Evolutionary conservation across 176 grass and related monocot genomes (phyloP).

Genomic region (Elymus sibiricus): DNA sequence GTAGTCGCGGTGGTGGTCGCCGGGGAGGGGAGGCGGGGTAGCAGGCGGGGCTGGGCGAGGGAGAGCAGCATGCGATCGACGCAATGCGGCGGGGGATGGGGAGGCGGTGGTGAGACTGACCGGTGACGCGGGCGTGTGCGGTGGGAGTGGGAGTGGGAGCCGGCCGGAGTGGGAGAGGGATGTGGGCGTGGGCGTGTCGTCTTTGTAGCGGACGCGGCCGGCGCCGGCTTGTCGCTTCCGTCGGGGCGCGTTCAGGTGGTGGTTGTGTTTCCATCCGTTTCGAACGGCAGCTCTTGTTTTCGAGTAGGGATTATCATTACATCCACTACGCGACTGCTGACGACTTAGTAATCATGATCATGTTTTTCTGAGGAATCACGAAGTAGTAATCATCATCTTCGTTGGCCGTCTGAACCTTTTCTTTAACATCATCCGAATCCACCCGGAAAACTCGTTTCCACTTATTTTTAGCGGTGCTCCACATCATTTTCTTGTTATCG

Average conservation of each 20-base stretch:
- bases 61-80: slow-evolving; percentile 16
- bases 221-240: slow-evolving; percentile 9
- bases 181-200: neutral
- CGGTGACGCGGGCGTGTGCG: neutral
- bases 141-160: neutral
- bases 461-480: too few species aligned
- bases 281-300: neutral
- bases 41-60: neutral
- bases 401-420: too few species aligned
- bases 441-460: too few species aligned
- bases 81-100: neutral
- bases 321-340: too few species aligned
- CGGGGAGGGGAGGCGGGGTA: neutral
- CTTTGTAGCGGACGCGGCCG: slow-evolving; percentile 12
- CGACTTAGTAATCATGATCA: too few species aligned
- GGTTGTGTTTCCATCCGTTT: too few species aligned
- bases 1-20: neutral
- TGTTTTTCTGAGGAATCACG: too few species aligned
- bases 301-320: too few species aligned
- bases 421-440: too few species aligned
- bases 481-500: too few species aligned
- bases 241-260: too few species aligned
- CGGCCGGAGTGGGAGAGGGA: neutral
- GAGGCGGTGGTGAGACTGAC: neutral
- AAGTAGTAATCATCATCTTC: too few species aligned